These are phyloP conservation scores for Teratosphaeria gauchensis DNA, from an alignment of 2,329 filamentous ascomycete species.

Conservation along the genomic window DNA sequence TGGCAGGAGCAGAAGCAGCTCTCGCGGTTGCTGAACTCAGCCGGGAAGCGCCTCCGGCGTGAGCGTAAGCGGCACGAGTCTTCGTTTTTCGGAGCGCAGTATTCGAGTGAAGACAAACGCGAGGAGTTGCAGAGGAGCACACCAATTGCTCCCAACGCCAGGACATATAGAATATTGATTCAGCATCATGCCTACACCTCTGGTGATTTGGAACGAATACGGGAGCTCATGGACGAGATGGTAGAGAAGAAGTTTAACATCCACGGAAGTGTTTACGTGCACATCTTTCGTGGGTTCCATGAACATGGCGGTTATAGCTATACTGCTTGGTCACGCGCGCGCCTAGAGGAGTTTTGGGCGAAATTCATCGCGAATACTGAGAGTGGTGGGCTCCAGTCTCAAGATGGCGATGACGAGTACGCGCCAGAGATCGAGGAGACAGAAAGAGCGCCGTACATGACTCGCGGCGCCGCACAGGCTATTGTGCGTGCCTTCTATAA, in stretches of 20 bases:
- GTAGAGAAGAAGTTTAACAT: conserved; percentile 53
- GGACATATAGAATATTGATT: conserved; percentile 72
- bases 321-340: conserved; percentile 61
- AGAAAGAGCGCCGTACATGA: conserved; percentile 23
- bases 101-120: conserved; percentile 12
- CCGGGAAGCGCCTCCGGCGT: conserved; percentile 33
- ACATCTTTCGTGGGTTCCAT: conserved; percentile 74
- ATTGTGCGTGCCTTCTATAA: conserved; percentile 54
- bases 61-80: conserved; percentile 39
- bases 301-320: conserved; percentile 57
- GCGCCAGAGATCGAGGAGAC: conserved; percentile 7
- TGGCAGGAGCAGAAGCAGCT: conserved; percentile 36
- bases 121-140: conserved; percentile 55
- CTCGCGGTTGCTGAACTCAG: conserved; percentile 38
- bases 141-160: conserved; percentile 61
- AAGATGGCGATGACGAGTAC: conserved; percentile 8
- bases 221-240: conserved; percentile 71
- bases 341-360: conserved; percentile 59
- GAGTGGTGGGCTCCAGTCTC: background rate
- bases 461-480: conserved; percentile 48
- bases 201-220: conserved; percentile 64
- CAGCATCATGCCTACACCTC: conserved; percentile 59
- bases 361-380: conserved; percentile 43
- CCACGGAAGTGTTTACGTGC: conserved; percentile 67
- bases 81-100: conserved; percentile 32